phyloP scores from a whole-genome alignment of 2,329 filamentous ascomycete species.

The Drechslerella dactyloides region DNA sequence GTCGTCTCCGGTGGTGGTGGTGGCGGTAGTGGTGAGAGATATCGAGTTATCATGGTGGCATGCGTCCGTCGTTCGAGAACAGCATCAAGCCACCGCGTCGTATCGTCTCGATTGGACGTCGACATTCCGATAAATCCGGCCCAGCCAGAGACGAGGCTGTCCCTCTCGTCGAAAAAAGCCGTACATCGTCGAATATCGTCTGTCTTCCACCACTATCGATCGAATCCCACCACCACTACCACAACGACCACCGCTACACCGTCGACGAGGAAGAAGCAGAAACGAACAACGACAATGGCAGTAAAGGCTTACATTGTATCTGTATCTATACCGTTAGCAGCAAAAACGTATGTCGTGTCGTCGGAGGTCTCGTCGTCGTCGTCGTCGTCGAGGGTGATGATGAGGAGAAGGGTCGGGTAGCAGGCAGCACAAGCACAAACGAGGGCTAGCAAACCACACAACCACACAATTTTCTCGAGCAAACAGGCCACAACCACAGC shows the following conservation, averaged over 20 bases:
- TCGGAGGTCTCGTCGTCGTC: background rate
- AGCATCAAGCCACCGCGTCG: too few relatives aligned
- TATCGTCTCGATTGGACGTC: too few relatives aligned
- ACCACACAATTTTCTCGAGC: too few relatives aligned
- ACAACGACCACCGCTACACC: background rate
- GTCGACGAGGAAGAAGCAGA: background rate
- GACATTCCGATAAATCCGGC: too few relatives aligned
- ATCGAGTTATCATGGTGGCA: too few relatives aligned
- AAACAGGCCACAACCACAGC: too few relatives aligned
- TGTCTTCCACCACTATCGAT: slow-evolving; percentile 16
- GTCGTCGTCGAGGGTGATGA: background rate
- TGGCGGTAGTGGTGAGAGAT: too few relatives aligned
- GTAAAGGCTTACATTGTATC: slow-evolving; percentile 1
- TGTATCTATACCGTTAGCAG: background rate
- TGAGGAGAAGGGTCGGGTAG: background rate
- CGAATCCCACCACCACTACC: background rate
- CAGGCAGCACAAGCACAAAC: too few relatives aligned
- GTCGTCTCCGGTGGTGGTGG: background rate
- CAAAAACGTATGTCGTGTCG: background rate
- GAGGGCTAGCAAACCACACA: too few relatives aligned
- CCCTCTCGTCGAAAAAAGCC: slow-evolving; percentile 6
- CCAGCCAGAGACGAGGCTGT: too few relatives aligned
- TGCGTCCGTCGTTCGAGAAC: slow-evolving; percentile 6
- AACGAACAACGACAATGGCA: background rate
- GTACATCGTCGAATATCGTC: slow-evolving; percentile 16